These are phyloP conservation scores for Aspergillus ibericus DNA, from an alignment of 2,329 filamentous ascomycete genomes.

Conservation along the genomic window DNA sequence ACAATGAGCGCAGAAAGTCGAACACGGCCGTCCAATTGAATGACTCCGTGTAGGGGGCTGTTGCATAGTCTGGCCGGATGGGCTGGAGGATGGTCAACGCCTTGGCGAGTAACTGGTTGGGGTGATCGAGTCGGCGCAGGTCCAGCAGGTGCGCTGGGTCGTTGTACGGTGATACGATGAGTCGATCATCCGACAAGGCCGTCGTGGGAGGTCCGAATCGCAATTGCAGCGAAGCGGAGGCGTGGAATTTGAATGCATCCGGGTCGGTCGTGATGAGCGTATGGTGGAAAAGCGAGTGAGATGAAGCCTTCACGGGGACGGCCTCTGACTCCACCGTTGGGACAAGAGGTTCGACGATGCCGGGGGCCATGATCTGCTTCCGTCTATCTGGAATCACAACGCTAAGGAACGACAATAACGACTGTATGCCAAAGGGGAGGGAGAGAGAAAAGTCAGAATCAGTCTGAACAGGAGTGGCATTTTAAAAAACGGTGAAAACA, in stretches of 20 bases:
- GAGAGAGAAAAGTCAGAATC: neutral
- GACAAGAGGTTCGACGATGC: slow-evolving; percentile 8
- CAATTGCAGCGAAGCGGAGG: slow-evolving; percentile 36
- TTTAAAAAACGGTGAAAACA: neutral
- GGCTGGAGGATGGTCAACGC: slow-evolving; percentile 67
- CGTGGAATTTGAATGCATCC: slow-evolving; percentile 36
- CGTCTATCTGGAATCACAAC: neutral
- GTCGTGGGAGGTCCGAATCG: slow-evolving; percentile 14
- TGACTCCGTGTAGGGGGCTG: slow-evolving; percentile 66
- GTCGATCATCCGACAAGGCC: slow-evolving; percentile 28
- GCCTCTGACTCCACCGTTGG: neutral
- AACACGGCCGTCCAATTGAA: slow-evolving; percentile 77
- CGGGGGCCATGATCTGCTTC: slow-evolving; percentile 9
- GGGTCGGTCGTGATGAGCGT: slow-evolving; percentile 33
- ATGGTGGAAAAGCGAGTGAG: slow-evolving; percentile 29
- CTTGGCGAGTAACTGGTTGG: slow-evolving; percentile 69
- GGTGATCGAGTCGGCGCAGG: slow-evolving; percentile 63
- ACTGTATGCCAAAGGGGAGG: no score
- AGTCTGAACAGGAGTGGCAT: neutral
- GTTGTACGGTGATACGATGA: slow-evolving; percentile 76
- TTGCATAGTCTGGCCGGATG: slow-evolving; percentile 71
- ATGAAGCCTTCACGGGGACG: neutral
- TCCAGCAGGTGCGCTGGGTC: slow-evolving; percentile 70
- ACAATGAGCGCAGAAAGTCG: slow-evolving; percentile 56
- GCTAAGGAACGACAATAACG: neutral